Evolutionary conservation across 2,329 filamentous ascomycete species (phyloP), one percentile per base, ranked within the genome.

Genomic region (Verticillium isaacii): DNA sequence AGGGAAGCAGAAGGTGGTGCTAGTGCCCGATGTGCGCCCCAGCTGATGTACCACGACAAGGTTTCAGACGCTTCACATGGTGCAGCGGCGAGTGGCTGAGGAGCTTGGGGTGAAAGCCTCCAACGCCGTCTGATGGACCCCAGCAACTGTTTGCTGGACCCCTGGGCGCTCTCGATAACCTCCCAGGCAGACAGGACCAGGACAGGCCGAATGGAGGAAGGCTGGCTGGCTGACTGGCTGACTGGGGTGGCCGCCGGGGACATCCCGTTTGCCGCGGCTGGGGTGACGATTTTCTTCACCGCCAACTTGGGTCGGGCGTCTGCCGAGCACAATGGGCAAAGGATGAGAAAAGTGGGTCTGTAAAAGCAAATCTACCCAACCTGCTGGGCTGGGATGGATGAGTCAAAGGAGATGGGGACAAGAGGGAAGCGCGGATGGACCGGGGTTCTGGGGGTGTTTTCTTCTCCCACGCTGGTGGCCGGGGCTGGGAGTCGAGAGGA

Each of bases 331-430:
- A 65, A 34, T 58, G 39, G 61, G 65, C 56, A 36, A 37, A 50
- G 19, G 19, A n/a, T 23, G 19, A 6, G 19, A 61, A 61, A 66
- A 65, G 64, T 62, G 62, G 61, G 59, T 60, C 60, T 25, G 32
- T 19, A 64, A 60, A 65, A 65, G 63, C 63, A 65, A 64, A 59
- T 55, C 59, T 65, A 62, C 63, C 63, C 63, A 65, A 65, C 62
- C 63, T 54, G 63, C 61, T 56, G 58, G 62, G 62, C 63, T 60
- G 63, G 60, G 62, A 56, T 36, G n/a, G 63, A 64, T 65, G 63
- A 65, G 63, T 65, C 63, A 65, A 64, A 37, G 19, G 55, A n/a
- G 6, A 56, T 11, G 25, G 34, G 6, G 55, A 56, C 8, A 56
- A 19, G 17, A 32, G 17, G 29, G 23, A 56, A 11, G 54, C 14